Conservation (phyloP, 2,329 filamentous ascomycete species). For the Aspergillus novoparasiticus region DNA sequence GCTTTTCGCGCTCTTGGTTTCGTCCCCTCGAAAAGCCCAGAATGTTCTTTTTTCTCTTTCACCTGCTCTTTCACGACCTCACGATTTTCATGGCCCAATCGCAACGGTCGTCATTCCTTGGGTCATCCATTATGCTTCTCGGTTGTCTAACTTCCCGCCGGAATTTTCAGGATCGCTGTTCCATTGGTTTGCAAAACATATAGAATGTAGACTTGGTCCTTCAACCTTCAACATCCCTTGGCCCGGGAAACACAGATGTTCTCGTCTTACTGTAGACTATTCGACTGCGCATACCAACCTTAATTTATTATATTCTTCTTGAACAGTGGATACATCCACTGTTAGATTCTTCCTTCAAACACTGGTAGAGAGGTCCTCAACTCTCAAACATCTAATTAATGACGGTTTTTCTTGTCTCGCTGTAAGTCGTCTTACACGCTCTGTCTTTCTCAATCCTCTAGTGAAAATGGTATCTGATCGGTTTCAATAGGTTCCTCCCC, state of each 20-base stretch:
- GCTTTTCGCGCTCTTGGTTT: not conserved
- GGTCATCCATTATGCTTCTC: slow-evolving; percentile 14
- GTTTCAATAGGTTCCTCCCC: slow-evolving; percentile 34
- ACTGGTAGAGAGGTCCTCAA: slow-evolving; percentile 1
- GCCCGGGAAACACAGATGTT: slow-evolving; percentile 10
- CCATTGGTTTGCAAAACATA: slow-evolving; percentile 14
- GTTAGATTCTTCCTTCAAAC: not conserved
- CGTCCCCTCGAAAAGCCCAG: slow-evolving; percentile 16
- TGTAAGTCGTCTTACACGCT: slow-evolving; percentile 26
- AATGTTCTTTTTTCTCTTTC: slow-evolving; percentile 18
- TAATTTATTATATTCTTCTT: not conserved
- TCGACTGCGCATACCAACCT: not conserved
- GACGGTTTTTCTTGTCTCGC: slow-evolving; percentile 39
- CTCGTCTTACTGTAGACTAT: not conserved
- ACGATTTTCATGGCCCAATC: slow-evolving; percentile 19
- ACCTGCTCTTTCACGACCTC: slow-evolving; percentile 11
- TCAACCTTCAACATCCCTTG: slow-evolving; percentile 12
- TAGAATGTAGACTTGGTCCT: slow-evolving; percentile 8
- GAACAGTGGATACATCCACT: not conserved
- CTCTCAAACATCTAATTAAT: slow-evolving; percentile 21
- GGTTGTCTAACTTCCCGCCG: slow-evolving; percentile 17
- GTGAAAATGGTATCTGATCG: slow-evolving; percentile 8
- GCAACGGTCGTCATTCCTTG: slow-evolving; percentile 14
- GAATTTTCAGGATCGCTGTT: slow-evolving; percentile 16
- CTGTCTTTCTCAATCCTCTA: not conserved